Evolutionary conservation across 1,284 basidiomycete genomes (phyloP), one percentile per base, ranked within the genome.

Genomic region (Rhodotorula sp.): DNA sequence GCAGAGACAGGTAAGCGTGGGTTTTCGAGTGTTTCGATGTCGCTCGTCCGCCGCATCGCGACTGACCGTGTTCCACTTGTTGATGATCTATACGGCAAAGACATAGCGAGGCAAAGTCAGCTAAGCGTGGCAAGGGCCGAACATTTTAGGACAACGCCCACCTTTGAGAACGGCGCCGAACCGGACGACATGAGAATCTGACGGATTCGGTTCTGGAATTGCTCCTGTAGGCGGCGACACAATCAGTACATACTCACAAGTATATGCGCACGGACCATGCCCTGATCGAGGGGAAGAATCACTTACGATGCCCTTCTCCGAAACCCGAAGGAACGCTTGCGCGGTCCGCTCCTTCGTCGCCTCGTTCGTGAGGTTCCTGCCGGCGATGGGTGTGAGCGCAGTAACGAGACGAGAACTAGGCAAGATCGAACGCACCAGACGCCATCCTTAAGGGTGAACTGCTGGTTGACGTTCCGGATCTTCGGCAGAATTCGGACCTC

Each of bases 401-500:
- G 6, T n/a, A 19, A 14, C n/a, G 19, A 19, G 19, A 18, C 14
- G 23, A 59, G 12, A 10, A 12, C 16, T 4, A 60, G 26, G n/a
- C 23, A 15, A 49, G 48, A 23, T 19, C 38, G 14, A 19, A 47
- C 65, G 28, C 21, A 66, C 66, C 66, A 67, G 12, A 62, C 66
- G 34, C 60, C 66, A 19, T 62, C 52, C 34, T 62, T 67, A n/a
- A 62, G 56, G 60, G 93, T 95, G 84, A 93, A 97, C 80, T 95
- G 91, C 82, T 98, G 94, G 71, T 93, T 91, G 85, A 93, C 90
- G 18, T 93, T 95, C 75, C 97, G 86, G 66, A 92, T 90, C 86
- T 95, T 97, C 47, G 97, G 97, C 68, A 99, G 83, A 79, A 99
- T 99, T 70, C 95, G 92, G 69, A 98, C 86, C 83, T 99, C 97